phyloP scores from a whole-genome alignment of 495 filamentous ascomycete genomes.

The Trichoderma gamsii region DNA sequence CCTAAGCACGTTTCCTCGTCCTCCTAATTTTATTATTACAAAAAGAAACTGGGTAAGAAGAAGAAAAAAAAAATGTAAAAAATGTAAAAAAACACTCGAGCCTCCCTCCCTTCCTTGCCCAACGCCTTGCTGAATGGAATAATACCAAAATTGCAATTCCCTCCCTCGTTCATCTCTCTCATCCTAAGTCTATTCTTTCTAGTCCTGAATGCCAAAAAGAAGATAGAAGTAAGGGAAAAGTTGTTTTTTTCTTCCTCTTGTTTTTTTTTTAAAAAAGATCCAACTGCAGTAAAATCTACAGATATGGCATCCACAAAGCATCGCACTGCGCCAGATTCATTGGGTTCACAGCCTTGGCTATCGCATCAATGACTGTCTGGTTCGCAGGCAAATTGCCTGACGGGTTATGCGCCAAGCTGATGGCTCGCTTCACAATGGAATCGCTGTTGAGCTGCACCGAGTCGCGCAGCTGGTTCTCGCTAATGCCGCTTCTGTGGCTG shows the following conservation, averaged over 20 bases:
- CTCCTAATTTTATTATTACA: not conserved
- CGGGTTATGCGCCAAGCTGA: slow-evolving; percentile 66
- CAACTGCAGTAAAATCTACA: slow-evolving; percentile 41
- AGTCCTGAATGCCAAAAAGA: not conserved
- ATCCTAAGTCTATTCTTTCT: not conserved
- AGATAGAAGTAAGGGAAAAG: not conserved
- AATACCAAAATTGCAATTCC: not conserved
- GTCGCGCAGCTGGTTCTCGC: slow-evolving; percentile 70
- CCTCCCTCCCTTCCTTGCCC: not conserved
- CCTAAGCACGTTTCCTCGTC: not conserved
- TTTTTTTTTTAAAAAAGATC: too few species aligned
- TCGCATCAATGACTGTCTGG: slow-evolving; percentile 90
- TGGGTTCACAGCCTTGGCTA: slow-evolving; percentile 80
- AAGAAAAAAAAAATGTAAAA: not conserved
- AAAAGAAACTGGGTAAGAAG: not conserved
- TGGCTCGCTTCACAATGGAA: slow-evolving; percentile 79
- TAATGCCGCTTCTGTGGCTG: slow-evolving; percentile 58
- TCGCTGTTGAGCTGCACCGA: slow-evolving; percentile 85
- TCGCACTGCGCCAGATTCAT: slow-evolving; percentile 76
- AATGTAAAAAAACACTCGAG: not conserved
- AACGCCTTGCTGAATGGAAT: slow-evolving; percentile 14
- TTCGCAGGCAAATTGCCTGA: slow-evolving; percentile 74
- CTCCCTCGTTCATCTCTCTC: not conserved
- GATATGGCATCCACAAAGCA: slow-evolving; percentile 94
- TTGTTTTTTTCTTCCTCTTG: too few species aligned